phyloP scores from a whole-genome alignment of 2,329 filamentous ascomycete genomes.

The Penicillium sp. region DNA sequence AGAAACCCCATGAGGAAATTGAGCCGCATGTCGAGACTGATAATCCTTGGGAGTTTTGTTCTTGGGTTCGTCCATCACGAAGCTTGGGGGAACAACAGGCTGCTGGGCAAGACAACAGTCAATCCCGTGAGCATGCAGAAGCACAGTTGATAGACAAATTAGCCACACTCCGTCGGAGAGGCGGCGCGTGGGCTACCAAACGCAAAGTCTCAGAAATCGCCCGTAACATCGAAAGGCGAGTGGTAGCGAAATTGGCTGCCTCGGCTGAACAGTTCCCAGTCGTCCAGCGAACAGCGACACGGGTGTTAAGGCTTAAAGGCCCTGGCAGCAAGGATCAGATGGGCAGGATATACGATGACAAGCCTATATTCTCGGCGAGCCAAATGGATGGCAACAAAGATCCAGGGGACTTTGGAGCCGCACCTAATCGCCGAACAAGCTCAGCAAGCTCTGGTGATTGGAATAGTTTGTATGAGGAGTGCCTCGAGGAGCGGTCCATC shows the following conservation, averaged over 20 bases:
- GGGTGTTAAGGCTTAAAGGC: conserved; percentile 19
- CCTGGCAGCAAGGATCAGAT: not conserved
- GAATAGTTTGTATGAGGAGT: conserved; percentile 32
- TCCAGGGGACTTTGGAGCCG: not conserved
- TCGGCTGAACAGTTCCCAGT: conserved; percentile 16
- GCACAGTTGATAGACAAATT: conserved; percentile 16
- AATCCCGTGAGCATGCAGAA: conserved; percentile 5
- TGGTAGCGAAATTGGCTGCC: conserved; percentile 11
- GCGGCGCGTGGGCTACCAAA: conserved; percentile 20
- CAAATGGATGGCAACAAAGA: not conserved
- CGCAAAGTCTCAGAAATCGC: conserved; percentile 20
- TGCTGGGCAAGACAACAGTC: not conserved
- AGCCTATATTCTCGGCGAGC: not conserved
- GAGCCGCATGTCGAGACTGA: conserved; percentile 4
- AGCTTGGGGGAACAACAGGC: conserved; percentile 9
- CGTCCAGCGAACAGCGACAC: conserved; percentile 20
- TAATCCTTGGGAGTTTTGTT: conserved; percentile 24
- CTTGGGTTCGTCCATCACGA: conserved; percentile 19
- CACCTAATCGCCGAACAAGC: conserved; percentile 17
- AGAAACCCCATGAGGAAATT: conserved; percentile 13
- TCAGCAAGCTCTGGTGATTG: conserved; percentile 29
- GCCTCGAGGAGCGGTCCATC: conserved; percentile 32
- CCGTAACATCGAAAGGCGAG: conserved; percentile 20
- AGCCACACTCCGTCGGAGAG: conserved; percentile 19
- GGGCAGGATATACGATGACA: not conserved